Conservation (phyloP, 306 rosid species). For the Oxytropis ochrocephala region DNA sequence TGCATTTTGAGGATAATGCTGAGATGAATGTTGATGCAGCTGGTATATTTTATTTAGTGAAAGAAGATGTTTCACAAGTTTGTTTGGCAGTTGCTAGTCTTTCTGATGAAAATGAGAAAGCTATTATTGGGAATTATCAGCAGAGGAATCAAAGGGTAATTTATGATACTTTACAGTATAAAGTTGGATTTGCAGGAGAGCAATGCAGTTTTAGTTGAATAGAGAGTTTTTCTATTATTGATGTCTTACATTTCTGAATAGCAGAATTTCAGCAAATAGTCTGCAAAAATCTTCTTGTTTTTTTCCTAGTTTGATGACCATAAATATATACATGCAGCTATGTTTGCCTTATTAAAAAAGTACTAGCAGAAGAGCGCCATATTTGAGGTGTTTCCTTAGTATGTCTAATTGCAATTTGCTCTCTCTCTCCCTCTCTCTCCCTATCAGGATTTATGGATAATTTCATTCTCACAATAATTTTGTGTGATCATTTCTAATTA, state of each 20-base stretch:
- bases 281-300: conserved; percentile 5
- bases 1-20: conserved; percentile 59
- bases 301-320: conserved; percentile 1
- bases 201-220: conserved; percentile 51
- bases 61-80: conserved; percentile 62
- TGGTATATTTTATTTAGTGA: conserved; percentile 49
- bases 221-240: background rate
- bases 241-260: conserved; percentile 3
- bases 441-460: background rate
- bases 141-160: conserved; percentile 90
- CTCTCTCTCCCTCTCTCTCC: background rate
- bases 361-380: background rate
- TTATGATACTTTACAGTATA: conserved; percentile 56
- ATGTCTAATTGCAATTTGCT: background rate
- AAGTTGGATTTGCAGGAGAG: conserved; percentile 77
- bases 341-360: background rate
- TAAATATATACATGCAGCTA: conserved; percentile 8
- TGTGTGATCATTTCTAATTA: too few species aligned
- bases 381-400: background rate
- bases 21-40: conserved; percentile 52
- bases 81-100: conserved; percentile 80
- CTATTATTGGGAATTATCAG: conserved; percentile 77
- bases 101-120: conserved; percentile 38
- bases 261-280: conserved; percentile 23
- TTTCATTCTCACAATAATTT: background rate